These are phyloP conservation scores for Penicillium angulare DNA, from an alignment of 495 filamentous ascomycete species.

Conservation along the genomic window DNA sequence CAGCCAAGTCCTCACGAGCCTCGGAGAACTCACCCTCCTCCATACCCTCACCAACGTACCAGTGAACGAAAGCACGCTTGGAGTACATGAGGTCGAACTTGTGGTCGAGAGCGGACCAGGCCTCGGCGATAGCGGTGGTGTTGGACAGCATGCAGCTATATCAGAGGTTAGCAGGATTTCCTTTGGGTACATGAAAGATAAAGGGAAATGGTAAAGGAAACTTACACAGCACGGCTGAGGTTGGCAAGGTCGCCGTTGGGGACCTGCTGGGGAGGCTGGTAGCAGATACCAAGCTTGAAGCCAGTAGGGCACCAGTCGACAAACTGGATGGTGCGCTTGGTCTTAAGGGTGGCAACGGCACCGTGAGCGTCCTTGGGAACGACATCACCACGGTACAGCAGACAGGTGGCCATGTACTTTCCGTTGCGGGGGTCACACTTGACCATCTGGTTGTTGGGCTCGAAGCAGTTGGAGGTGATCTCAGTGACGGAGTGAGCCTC, in stretches of 20 bases:
- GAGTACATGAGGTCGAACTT: conserved; percentile 99
- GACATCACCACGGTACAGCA: conserved; percentile 98
- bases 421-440: conserved; percentile 98
- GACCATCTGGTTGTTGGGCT: conserved; percentile 94
- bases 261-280: conserved; percentile 91
- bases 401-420: conserved; percentile 99
- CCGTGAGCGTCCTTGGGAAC: conserved; percentile 91
- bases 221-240: conserved; percentile 95
- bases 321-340: conserved; percentile 97
- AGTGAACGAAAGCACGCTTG: conserved; percentile 99
- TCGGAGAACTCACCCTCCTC: conserved; percentile 99
- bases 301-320: conserved; percentile 99
- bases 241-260: conserved; percentile 96
- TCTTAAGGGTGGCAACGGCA: conserved; percentile 94
- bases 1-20: conserved; percentile 96
- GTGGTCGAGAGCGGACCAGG: conserved; percentile 94
- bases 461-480: conserved; percentile 69
- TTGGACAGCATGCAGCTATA: conserved; percentile 96
- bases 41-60: conserved; percentile 99
- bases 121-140: conserved; percentile 98
- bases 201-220: conserved; percentile 16
- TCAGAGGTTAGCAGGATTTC: conserved; percentile 17
- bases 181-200: neutral
- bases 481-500: conserved; percentile 74
- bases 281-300: conserved; percentile 99